A percentile compares a stretch with the other conserved stretches of the same genome.
Conservation (phyloP, 225 moss, liverwort and hornwort species). For the Sphagnum tenellum region DNA sequence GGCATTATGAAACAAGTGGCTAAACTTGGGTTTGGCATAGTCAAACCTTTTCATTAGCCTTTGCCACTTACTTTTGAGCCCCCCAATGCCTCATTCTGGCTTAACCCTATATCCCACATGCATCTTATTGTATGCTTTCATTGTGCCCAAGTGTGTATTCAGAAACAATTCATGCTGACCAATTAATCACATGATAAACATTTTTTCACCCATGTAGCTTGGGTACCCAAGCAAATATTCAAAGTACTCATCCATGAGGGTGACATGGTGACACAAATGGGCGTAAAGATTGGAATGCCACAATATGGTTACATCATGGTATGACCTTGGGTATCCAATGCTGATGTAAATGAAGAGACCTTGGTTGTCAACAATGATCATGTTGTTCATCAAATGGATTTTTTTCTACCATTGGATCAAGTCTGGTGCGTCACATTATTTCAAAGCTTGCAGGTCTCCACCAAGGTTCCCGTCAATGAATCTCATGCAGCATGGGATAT, state of each 20-base stretch:
- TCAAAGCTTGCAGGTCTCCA: neutral
- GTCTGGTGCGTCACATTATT: neutral
- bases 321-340: neutral
- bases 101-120: neutral
- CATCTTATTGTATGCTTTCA: slow-evolving; percentile 4
- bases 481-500: neutral
- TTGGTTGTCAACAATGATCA: neutral
- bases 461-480: slow-evolving; percentile 1
- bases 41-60: too few species aligned
- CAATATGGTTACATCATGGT: neutral
- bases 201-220: neutral
- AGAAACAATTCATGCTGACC: neutral
- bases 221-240: slow-evolving; percentile 1
- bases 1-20: too few species aligned
- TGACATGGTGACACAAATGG: neutral
- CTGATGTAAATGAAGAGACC: neutral
- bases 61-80: neutral
- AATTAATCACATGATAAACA: neutral
- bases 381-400: neutral
- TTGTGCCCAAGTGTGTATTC: neutral
- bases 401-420: neutral
- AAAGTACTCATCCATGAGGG: neutral
- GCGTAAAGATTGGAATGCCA: too few species aligned
- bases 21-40: too few species aligned
- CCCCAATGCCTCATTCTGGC: slow-evolving; percentile 2